These are phyloP conservation scores for Boletus subcaerulescens DNA, from an alignment of 768 basidiomycete genomes.

Conservation along the genomic window DNA sequence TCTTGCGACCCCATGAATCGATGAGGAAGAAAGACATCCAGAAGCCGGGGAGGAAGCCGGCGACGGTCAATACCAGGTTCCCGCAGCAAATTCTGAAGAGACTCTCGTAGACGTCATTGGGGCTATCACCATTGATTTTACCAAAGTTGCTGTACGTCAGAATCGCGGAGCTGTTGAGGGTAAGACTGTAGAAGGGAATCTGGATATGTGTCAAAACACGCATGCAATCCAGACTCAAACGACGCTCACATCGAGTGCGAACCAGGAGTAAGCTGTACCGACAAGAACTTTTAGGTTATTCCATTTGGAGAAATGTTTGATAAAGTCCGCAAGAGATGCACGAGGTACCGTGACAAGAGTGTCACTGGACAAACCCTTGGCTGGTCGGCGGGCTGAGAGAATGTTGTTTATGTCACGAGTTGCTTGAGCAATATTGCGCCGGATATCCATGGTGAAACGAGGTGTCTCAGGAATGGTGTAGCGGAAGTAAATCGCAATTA, in stretches of 20 bases:
- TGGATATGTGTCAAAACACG: slow-evolving; percentile 24
- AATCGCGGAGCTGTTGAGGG: slow-evolving; percentile 77
- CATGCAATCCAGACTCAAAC: not conserved
- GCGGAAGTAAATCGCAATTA: slow-evolving; percentile 82
- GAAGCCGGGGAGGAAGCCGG: slow-evolving; percentile 45
- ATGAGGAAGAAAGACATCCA: slow-evolving; percentile 64
- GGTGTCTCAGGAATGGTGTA: slow-evolving; percentile 91
- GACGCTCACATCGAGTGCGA: slow-evolving; percentile 71
- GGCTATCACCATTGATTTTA: slow-evolving; percentile 29
- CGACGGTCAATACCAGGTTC: slow-evolving; percentile 15
- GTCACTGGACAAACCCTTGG: slow-evolving; percentile 47
- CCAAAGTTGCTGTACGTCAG: slow-evolving; percentile 69
- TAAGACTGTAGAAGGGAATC: slow-evolving; percentile 87
- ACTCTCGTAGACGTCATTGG: slow-evolving; percentile 19
- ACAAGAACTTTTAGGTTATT: slow-evolving; percentile 75
- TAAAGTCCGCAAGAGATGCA: slow-evolving; percentile 66
- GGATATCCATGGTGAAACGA: slow-evolving; percentile 88
- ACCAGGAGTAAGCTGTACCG: slow-evolving; percentile 82
- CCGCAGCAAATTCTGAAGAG: slow-evolving; percentile 23
- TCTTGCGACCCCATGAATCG: slow-evolving; percentile 69
- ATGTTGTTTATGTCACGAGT: slow-evolving; percentile 66
- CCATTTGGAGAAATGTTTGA: slow-evolving; percentile 64
- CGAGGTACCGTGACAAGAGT: slow-evolving; percentile 56
- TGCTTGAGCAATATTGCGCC: slow-evolving; percentile 73
- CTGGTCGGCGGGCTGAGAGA: slow-evolving; percentile 44